Base-by-base conservation (phyloP, 2,329 filamentous ascomycete genomes). In the Fusarium napiforme region DNA sequence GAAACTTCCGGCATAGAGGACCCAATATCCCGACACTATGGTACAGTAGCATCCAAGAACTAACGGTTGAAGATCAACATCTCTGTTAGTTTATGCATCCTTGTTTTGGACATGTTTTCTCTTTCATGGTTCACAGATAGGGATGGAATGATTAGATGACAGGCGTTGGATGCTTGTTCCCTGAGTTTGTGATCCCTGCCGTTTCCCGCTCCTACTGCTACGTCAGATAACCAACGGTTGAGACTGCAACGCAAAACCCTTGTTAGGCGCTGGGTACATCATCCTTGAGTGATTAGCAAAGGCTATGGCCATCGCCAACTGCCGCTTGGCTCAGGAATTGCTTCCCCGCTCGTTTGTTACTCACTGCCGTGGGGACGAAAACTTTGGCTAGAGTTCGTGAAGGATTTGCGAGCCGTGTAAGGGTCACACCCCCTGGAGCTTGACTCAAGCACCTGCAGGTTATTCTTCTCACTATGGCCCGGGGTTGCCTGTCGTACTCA, bases 1-100 rank as follows among this genome's bases (percentile, higher is more conserved):
- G 53, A 61, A 67, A 70, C 66, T 19, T 28, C 19, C 32, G 49
- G 64, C 10, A 39, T 32, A 26, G n/a, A 21, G 26, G 50, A 18
- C 21, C 50, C 37, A 69, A 36, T 30, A 64, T 34, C 40, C 46
- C 42, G 50, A 34, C n/a, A 57, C 30, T 15, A 56, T 23, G 43
- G 40, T n/a, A 67, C 21, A 19, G 68, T 71, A 40, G 23, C 26
- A 71, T 71, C 53, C 14, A 40, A 32, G 40, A 19, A 32, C 18
- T 9, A 67, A 57, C 42, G 16, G 42, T 3, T 21, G 68, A 61
- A 66, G 68, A 71, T 71, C 68, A 61, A 23, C 34, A 71, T 71
- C 43, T 71, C 60, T 66, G 10, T 16, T 11, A 16, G 16, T 19
- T n/a, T n/a, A 39, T 23, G 34, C 15, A 52, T 11, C 39, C 40